Base-by-base conservation (phyloP, 192 early-diverging fungal species). In the Mortierella hygrophila region DNA sequence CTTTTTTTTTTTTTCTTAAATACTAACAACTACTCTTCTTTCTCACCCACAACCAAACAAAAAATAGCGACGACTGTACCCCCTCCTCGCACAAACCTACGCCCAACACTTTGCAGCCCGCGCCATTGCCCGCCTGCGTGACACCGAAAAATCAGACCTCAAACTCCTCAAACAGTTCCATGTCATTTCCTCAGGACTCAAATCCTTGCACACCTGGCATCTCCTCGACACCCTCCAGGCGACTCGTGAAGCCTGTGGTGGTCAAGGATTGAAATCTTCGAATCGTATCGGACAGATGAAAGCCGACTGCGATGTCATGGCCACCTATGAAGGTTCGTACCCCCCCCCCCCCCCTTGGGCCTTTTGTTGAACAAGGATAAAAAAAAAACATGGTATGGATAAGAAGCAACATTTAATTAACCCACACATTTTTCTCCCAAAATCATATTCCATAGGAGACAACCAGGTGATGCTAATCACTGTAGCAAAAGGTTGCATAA, bases 391-490 rank as follows among this genome's bases (percentile, higher is more conserved):
- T 46, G 44, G 44, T 35, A 47, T 47, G 10, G 23, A 21, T n/a
- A n/a, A 9, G 11, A 52, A 9, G 11, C 49, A 2, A 26, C 16
- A 32, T 52, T 32, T n/a, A 52, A 52, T 70, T 70, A 35, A 70
- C 37, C 10, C 6, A 5, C 38, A 18, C 23, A 40, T n/a, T 40
- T 57, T 21, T 35, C 32, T 32, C 1, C 26, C 16, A 0, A 0
- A 44, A n/a, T 16, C 49, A 5, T 0, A n/a, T n/a, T 15, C 15
- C 29, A 37, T 76, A 77, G 75, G 75, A 18, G 75, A 77, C 65
- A 77, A 77, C 65, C 75, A 77, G 20, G 75, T 77, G 42, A 77
- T 77, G 75, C 18, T 77, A 29, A 77, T 77, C 44, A 77, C 75
- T 0, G 75, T 77, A 5, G 75, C 75, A 60, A 77, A 77, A 57